These are phyloP conservation scores for Mucor mucedo DNA, from an alignment of 371 early-diverging fungal genomes.

Conservation along the genomic window DNA sequence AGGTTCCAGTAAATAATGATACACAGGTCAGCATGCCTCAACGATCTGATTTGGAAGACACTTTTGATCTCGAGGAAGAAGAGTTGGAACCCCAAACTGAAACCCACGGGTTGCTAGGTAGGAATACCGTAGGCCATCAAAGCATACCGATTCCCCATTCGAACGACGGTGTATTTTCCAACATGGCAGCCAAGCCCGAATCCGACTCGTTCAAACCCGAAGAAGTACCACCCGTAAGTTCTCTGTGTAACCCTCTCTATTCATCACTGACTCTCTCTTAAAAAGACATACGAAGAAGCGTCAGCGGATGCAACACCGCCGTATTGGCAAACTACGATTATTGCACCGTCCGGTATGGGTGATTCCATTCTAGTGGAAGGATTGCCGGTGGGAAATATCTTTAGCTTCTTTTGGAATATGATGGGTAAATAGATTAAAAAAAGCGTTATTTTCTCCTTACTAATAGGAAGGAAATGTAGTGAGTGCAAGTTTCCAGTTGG, in stretches of 20 bases:
- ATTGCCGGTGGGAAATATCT: slow-evolving; percentile 65
- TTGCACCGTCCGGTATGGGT: slow-evolving; percentile 60
- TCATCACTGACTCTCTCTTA: not conserved
- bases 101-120: not conserved
- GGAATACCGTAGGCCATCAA: not conserved
- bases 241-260: not conserved
- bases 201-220: slow-evolving; percentile 42
- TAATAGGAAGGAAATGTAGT: slow-evolving; percentile 35
- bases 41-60: slow-evolving; percentile 28
- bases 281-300: slow-evolving; percentile 66
- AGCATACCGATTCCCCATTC: slow-evolving; percentile 10
- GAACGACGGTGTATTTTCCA: slow-evolving; percentile 68
- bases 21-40: slow-evolving; percentile 14
- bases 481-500: slow-evolving; percentile 74
- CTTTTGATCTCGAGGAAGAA: slow-evolving; percentile 28
- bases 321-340: slow-evolving; percentile 65
- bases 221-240: slow-evolving; percentile 49
- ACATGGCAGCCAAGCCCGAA: slow-evolving; percentile 64
- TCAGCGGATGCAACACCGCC: slow-evolving; percentile 68
- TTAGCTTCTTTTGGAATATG: slow-evolving; percentile 67
- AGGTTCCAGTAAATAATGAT: slow-evolving; percentile 8
- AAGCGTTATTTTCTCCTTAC: not conserved
- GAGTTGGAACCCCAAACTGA: slow-evolving; percentile 15
- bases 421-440: slow-evolving; percentile 42
- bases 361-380: slow-evolving; percentile 69